Evolutionary conservation across 768 basidiomycete genomes (phyloP).

Genomic region (Boletus rubroflammeus): DNA sequence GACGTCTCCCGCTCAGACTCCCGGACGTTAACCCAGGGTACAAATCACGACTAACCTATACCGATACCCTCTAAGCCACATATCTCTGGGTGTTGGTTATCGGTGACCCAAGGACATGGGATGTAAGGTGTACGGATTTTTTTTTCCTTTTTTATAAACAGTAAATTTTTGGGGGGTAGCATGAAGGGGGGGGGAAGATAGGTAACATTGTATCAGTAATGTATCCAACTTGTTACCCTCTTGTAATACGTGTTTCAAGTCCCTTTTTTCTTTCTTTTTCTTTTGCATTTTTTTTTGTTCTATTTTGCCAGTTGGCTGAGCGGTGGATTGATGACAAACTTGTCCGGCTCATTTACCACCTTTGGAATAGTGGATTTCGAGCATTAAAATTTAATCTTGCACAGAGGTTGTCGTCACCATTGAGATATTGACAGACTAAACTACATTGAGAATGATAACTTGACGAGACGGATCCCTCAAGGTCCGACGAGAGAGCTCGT

Average conservation of each 20-base stretch:
- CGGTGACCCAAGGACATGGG: background rate
- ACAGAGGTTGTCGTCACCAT: background rate
- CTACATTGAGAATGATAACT: background rate
- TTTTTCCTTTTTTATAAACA: constrained; percentile 3
- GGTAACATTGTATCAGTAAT: constrained; percentile 25
- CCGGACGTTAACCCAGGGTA: constrained; percentile 18
- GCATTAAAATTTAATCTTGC: background rate
- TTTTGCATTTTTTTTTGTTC: background rate
- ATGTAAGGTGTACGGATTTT: constrained; percentile 4
- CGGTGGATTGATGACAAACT: background rate
- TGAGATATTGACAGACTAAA: background rate
- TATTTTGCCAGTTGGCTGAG: background rate
- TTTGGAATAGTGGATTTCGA: background rate
- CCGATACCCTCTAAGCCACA: background rate
- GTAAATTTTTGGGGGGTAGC: constrained; percentile 2
- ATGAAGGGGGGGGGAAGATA: constrained; percentile 2
- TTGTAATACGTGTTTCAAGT: constrained; percentile 19
- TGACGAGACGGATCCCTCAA: background rate
- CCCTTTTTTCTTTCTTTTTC: background rate
- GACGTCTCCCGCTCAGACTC: constrained; percentile 20
- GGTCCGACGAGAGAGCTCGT: background rate
- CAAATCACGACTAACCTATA: constrained; percentile 10
- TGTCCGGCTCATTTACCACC: no score
- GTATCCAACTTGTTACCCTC: constrained; percentile 21
- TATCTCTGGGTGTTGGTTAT: background rate